Evolutionary conservation across 805 yeast species (phyloP).

Genomic region (Yamadazyma sp.): DNA sequence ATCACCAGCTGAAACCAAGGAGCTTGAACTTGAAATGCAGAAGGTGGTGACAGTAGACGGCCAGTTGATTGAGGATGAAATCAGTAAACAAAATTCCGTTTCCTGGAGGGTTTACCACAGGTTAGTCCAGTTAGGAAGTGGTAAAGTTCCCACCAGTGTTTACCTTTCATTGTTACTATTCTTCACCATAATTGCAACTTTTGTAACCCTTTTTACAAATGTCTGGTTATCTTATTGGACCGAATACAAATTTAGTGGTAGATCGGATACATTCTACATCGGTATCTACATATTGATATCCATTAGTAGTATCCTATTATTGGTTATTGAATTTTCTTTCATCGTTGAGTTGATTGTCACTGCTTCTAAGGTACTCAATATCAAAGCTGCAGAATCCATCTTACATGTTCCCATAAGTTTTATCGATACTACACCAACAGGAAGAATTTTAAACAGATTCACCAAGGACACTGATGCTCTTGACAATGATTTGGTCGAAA

Average conservation of each 20-base stretch:
- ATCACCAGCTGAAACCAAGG: not conserved
- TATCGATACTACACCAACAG: conserved; percentile 84
- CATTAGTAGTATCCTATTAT: conserved; percentile 45
- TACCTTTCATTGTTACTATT: not conserved
- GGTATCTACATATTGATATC: conserved; percentile 69
- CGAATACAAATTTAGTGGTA: conserved; percentile 46
- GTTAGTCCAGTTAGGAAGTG: conserved; percentile 36
- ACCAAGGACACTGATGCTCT: conserved; percentile 84
- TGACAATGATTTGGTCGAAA: conserved; percentile 77
- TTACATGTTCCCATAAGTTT: conserved; percentile 79
- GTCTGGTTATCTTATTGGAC: conserved; percentile 88
- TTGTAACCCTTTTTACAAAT: conserved; percentile 57
- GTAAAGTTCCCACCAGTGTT: conserved; percentile 14
- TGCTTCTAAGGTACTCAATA: conserved; percentile 58
- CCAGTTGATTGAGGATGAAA: conserved; percentile 36
- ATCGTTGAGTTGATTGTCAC: conserved; percentile 47
- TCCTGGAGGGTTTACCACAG: conserved; percentile 35
- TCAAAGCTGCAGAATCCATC: conserved; percentile 56
- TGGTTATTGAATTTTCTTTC: conserved; percentile 42
- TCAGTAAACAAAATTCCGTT: conserved; percentile 34
- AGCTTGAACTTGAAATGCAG: not conserved
- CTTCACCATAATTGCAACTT: conserved; percentile 35
- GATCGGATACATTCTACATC: conserved; percentile 58
- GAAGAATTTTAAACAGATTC: conserved; percentile 80
- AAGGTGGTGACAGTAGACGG: conserved; percentile 19